Evolutionary conservation across 78 protist genomes (phyloP), one percentile per base, ranked within the genome.

Genomic region (Dictyostelium capitatum): DNA sequence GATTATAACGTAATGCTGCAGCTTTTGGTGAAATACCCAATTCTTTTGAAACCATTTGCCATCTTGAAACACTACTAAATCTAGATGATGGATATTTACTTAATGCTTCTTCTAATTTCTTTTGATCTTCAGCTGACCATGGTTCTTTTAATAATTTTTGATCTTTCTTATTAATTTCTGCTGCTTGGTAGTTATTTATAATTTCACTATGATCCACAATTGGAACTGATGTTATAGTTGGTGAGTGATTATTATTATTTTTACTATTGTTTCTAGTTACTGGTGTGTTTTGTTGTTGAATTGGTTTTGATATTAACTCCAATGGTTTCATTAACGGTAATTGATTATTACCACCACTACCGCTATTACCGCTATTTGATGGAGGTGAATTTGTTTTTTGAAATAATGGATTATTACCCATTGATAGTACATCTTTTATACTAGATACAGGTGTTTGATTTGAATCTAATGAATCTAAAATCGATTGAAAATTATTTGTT

Each of bases 31-130:
- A 51, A 10, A 87, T 87, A 28, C 84, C 84, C 12, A 87, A 25
- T 8, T 87, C 93, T 87, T 87, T 87, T 11, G 75, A 46, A 41
- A 87, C 80, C n/a, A 57, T 72, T 64, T 87, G 93, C 93, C 93
- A 87, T 64, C 93, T 56, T 17, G 93, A 87, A 4, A 87, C 93
- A 50, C 84, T 77, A 62, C 84, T 77, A 54, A 75, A 87, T 30
- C 93, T 37, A 47, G 69, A 51, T 25, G 79, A 53, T 87, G 93
- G 93, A 37, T 87, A 87, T 51, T 87, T 87, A 0, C 30, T 46
- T 2, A 87, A 47, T 77, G 93, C 93, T 3, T 77, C 93, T 9
- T 74, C 83, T 17, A 87, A 54, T 77, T 64, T 77, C 53, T 87
- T 87, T 50, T 87, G 93, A 32, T 87, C 93, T 14, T 74, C 84